Conservation (phyloP, 805 yeast genomes). For the Lachancea sp. region DNA sequence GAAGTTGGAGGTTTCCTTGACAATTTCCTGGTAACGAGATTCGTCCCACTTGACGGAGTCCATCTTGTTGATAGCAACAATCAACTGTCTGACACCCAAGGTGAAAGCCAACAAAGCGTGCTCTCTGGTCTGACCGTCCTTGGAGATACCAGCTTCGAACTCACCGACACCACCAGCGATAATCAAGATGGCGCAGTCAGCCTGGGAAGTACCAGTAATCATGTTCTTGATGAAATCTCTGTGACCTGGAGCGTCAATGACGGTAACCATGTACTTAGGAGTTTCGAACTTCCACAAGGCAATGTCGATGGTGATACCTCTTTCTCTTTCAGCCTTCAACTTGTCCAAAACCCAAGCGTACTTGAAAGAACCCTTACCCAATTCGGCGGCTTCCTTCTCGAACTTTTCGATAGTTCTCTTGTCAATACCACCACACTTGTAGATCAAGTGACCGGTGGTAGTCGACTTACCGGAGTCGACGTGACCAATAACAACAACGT, state of each 20-base stretch:
- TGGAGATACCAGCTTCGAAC: conserved; percentile 91
- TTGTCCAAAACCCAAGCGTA: conserved; percentile 97
- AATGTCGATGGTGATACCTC: conserved; percentile 95
- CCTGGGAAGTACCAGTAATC: conserved; percentile 94
- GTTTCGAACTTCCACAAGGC: conserved; percentile 92
- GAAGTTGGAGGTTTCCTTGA: conserved; percentile 72
- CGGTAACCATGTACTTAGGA: conserved; percentile 82
- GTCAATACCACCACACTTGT: conserved; percentile 99
- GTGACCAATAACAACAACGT: conserved; percentile 99
- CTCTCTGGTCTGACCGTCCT: conserved; percentile 94
- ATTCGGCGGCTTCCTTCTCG: conserved; percentile 96
- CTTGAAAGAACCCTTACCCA: conserved; percentile 95
- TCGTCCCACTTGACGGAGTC: conserved; percentile 87
- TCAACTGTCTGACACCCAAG: conserved; percentile 79
- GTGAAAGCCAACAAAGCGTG: conserved; percentile 88
- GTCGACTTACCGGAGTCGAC: conserved; percentile 99
- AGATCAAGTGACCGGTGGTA: conserved; percentile 98
- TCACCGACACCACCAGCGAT: conserved; percentile 92
- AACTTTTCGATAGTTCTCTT: conserved; percentile 98
- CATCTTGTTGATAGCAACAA: conserved; percentile 92
- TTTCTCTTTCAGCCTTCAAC: conserved; percentile 92
- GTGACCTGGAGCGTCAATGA: conserved; percentile 95
- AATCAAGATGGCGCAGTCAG: conserved; percentile 85
- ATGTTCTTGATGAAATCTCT: conserved; percentile 94
- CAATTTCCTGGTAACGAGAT: conserved; percentile 71